Evolutionary conservation across 2,329 filamentous ascomycete genomes (phyloP).

Genomic region (Trichoderma sp.): DNA sequence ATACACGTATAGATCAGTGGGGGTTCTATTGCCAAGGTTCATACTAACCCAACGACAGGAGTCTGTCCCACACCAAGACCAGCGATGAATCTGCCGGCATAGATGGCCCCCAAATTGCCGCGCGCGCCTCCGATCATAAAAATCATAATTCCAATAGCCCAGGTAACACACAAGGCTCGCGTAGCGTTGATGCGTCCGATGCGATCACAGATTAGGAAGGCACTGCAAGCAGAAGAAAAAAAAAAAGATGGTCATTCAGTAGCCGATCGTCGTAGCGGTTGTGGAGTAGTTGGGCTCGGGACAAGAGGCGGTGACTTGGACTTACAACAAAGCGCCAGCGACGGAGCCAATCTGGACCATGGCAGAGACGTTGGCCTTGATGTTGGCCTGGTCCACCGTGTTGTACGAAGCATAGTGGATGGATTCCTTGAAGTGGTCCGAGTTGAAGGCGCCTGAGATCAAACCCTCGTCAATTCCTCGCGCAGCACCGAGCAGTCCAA

Average conservation of each 20-base stretch:
- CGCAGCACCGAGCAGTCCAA: conserved; percentile 72
- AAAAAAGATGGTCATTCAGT: conserved; percentile 5
- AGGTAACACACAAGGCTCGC: conserved; percentile 53
- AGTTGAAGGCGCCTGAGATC: conserved; percentile 68
- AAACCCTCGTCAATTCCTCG: conserved; percentile 79
- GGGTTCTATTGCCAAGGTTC: not conserved
- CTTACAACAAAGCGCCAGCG: conserved; percentile 60
- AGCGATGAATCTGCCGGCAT: conserved; percentile 64
- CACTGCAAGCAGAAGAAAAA: conserved; percentile 40
- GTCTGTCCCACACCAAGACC: conserved; percentile 65
- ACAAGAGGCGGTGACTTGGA: conserved; percentile 27
- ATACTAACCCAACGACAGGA: conserved; percentile 54
- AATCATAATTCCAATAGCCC: conserved; percentile 56
- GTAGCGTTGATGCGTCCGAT: conserved; percentile 63
- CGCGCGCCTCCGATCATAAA: conserved; percentile 52
- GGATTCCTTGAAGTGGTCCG: conserved; percentile 58
- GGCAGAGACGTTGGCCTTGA: conserved; percentile 71
- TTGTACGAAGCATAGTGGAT: conserved; percentile 57
- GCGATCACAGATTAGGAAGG: conserved; percentile 56
- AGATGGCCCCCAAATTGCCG: conserved; percentile 56
- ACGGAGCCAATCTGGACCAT: conserved; percentile 82
- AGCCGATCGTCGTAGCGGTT: conserved; percentile 1
- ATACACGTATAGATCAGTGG: not conserved
- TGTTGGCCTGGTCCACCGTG: conserved; percentile 56
- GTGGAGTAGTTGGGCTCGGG: not conserved